Conservation (phyloP, 2,329 filamentous ascomycete species). For the Bipolaris oryzae region DNA sequence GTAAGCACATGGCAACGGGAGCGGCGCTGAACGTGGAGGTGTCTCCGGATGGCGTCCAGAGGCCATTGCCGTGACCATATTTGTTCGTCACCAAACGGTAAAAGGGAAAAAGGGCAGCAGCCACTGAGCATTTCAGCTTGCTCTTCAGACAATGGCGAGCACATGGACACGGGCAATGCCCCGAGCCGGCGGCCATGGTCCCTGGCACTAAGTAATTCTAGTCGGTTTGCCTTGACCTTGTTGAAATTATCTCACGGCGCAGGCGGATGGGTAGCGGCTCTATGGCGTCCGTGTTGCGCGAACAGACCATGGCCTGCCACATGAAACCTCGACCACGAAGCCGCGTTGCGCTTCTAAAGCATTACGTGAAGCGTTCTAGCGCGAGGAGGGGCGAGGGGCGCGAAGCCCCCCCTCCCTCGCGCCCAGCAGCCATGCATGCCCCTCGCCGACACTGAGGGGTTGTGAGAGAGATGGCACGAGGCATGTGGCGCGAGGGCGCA, state of each 20-base stretch:
- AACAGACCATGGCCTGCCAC: constrained; percentile 28
- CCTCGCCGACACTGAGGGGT: constrained; percentile 20
- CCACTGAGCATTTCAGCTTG: constrained; percentile 1
- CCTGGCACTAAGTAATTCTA: constrained; percentile 6
- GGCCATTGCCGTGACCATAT: neutral
- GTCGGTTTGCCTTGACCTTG: constrained; percentile 6
- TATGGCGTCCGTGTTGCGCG: constrained; percentile 32
- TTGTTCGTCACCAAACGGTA: neutral
- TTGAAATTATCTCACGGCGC: constrained; percentile 33
- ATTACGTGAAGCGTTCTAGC: constrained; percentile 43
- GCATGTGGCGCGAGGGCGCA: constrained; percentile 12
- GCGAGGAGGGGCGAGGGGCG: constrained; percentile 28
- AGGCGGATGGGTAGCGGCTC: constrained; percentile 29
- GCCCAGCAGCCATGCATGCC: constrained; percentile 31
- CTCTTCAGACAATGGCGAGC: neutral
- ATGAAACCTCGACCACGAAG: constrained; percentile 39
- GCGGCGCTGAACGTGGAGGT: constrained; percentile 16
- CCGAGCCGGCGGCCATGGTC: neutral
- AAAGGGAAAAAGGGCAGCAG: neutral
- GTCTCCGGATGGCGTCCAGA: constrained; percentile 1
- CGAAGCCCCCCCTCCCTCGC: too few species aligned
- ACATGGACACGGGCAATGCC: constrained; percentile 3
- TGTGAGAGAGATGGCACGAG: constrained; percentile 4
- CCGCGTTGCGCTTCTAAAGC: constrained; percentile 39
- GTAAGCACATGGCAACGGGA: constrained; percentile 1